These are phyloP conservation scores for Diaporthe ampelina DNA, from an alignment of 2,329 filamentous ascomycete genomes.

Conservation along the genomic window DNA sequence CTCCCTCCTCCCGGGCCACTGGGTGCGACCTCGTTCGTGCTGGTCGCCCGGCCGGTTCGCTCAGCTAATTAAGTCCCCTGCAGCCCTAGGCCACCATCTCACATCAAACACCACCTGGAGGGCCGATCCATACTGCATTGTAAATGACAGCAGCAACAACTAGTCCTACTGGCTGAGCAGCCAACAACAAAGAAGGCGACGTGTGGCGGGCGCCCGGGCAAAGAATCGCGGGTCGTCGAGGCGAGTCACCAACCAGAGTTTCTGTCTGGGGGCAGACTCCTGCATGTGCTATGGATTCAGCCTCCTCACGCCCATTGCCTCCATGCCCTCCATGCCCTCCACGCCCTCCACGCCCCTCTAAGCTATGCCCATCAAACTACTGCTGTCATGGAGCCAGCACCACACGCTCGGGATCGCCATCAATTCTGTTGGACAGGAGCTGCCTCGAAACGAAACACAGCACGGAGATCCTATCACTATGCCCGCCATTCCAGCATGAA, in stretches of 20 bases:
- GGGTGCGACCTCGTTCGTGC: slow-evolving; percentile 31
- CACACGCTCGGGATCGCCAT: slow-evolving; percentile 4
- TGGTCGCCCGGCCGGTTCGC: not conserved
- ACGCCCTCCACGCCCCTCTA: no score
- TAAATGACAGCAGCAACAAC: not conserved
- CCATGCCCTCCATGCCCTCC: not conserved
- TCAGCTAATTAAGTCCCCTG: slow-evolving; percentile 15
- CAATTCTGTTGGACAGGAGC: slow-evolving; percentile 18
- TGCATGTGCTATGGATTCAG: not conserved
- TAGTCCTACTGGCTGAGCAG: not conserved
- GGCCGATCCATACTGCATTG: slow-evolving; percentile 19
- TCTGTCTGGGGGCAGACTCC: no score
- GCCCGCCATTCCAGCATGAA: slow-evolving; percentile 15
- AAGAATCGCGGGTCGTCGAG: not conserved
- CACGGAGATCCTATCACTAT: slow-evolving; percentile 2
- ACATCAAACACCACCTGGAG: slow-evolving; percentile 23
- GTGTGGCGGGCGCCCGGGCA: not conserved
- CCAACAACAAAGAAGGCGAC: slow-evolving; percentile 3
- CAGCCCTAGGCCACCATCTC: slow-evolving; percentile 20
- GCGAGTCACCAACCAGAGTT: not conserved
- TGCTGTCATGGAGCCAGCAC: slow-evolving; percentile 5
- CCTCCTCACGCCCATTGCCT: slow-evolving; percentile 18
- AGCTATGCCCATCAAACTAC: slow-evolving; percentile 13
- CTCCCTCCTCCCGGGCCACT: slow-evolving; percentile 17
- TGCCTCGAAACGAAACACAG: slow-evolving; percentile 36